Conservation (phyloP, 2,329 filamentous ascomycete species). For the Fusarium musae region DNA sequence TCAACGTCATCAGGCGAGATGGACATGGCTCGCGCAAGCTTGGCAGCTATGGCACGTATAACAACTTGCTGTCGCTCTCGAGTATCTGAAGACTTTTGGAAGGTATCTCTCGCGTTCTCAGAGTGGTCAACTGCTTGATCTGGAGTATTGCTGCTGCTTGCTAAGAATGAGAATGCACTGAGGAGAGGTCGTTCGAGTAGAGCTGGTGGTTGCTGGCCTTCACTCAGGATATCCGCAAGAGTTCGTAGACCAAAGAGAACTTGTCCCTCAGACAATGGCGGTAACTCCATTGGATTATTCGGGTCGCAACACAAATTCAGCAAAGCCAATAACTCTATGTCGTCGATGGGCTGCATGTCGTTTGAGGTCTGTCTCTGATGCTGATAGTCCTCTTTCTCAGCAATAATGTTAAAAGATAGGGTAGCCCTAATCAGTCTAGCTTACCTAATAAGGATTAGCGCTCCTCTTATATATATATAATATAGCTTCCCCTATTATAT, state of each 20-base stretch:
- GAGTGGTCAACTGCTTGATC: fast-evolving
- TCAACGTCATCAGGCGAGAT: conserved; percentile 43
- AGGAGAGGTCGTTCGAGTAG: not conserved
- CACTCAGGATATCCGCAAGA: not conserved
- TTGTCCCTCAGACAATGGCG: not conserved
- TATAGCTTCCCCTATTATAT: no score
- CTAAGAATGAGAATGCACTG: not conserved
- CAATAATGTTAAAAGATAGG: no score
- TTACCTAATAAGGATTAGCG: no score
- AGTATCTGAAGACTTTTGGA: conserved; percentile 37
- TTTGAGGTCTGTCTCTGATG: not conserved
- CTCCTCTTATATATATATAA: no score
- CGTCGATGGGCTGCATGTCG: conserved; percentile 1
- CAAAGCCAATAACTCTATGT: not conserved
- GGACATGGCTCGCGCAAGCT: conserved; percentile 49
- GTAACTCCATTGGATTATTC: fast-evolving
- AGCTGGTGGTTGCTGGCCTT: not conserved
- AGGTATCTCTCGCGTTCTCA: conserved; percentile 6
- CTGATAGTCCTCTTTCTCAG: not conserved
- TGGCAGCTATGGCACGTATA: conserved; percentile 40
- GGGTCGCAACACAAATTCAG: not conserved
- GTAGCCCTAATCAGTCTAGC: no score
- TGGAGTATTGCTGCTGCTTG: fast-evolving
- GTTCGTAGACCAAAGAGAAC: not conserved
- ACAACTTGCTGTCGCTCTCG: not conserved